Evolutionary conservation across 2,329 filamentous ascomycete genomes (phyloP).

Genomic region (Penicillium verrucosum): DNA sequence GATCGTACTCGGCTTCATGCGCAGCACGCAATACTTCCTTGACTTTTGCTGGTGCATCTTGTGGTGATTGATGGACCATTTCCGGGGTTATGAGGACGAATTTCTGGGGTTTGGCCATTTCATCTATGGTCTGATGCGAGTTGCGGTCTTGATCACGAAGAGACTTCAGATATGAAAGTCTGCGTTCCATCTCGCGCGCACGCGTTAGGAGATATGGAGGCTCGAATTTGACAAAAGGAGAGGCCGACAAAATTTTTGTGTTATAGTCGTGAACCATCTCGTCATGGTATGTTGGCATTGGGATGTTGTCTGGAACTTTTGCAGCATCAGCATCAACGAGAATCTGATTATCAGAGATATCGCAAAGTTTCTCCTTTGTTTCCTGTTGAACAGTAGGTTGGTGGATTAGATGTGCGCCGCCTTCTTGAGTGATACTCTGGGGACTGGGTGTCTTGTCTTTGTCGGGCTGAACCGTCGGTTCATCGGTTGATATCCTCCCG

Average conservation of each 20-base stretch:
- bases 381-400: conserved; percentile 14
- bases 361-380: conserved; percentile 15
- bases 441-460: conserved; percentile 9
- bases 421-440: neutral
- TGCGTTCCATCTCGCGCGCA: conserved; percentile 83
- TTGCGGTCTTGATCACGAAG: conserved; percentile 67
- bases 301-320: conserved; percentile 71
- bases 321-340: conserved; percentile 25
- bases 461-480: conserved; percentile 16
- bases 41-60: conserved; percentile 77
- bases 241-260: conserved; percentile 89
- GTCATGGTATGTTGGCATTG: conserved; percentile 88
- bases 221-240: conserved; percentile 92
- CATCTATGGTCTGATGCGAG: conserved; percentile 49
- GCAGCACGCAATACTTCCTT: conserved; percentile 93
- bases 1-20: conserved; percentile 95
- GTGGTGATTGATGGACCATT: conserved; percentile 84
- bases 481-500: conserved; percentile 69
- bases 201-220: conserved; percentile 91
- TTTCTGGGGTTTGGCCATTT: conserved; percentile 63
- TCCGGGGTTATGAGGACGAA: conserved; percentile 92
- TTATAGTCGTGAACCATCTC: conserved; percentile 92
- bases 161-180: conserved; percentile 75
- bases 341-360: conserved; percentile 16
- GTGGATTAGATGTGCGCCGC: neutral